Evolutionary conservation across 1,284 basidiomycete genomes (phyloP).

Genomic region (Stygiomarasmius scandens): DNA sequence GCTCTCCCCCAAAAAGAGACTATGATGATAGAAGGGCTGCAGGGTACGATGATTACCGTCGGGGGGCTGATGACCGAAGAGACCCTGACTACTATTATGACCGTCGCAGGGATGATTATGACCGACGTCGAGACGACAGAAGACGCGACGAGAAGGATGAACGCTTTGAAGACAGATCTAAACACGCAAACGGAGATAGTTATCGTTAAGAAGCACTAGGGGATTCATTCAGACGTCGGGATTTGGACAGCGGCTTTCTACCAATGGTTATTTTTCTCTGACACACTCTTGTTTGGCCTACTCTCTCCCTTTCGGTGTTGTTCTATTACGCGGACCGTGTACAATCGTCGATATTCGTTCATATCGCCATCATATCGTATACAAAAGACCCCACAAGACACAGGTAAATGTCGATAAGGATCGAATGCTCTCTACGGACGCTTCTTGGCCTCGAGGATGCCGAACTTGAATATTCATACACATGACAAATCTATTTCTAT

Average conservation of each 20-base stretch:
- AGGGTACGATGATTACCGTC: constrained; percentile 83
- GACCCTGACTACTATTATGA: constrained; percentile 79
- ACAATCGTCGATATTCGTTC: constrained; percentile 34
- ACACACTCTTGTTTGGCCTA: constrained; percentile 26
- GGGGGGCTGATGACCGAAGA: constrained; percentile 74
- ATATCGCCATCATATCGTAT: not conserved
- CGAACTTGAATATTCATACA: too few relatives aligned
- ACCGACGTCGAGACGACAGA: constrained; percentile 69
- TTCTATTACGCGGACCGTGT: constrained; percentile 55
- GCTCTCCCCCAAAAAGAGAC: constrained; percentile 76
- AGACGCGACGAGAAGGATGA: constrained; percentile 80
- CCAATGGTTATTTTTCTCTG: constrained; percentile 46
- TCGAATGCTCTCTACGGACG: not conserved
- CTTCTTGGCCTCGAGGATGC: not conserved
- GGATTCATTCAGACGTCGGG: constrained; percentile 33
- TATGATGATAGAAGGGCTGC: constrained; percentile 78
- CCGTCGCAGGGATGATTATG: constrained; percentile 74
- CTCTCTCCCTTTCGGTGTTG: constrained; percentile 49
- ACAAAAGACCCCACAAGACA: not conserved
- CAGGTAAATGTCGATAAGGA: not conserved
- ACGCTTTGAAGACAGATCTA: constrained; percentile 71
- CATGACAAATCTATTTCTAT: too few relatives aligned
- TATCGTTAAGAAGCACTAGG: constrained; percentile 51
- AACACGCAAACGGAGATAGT: constrained; percentile 73
- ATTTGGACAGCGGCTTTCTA: constrained; percentile 44